Conservation (phyloP, 192 early-diverging fungal species). For the Ambispora gerdemannii region DNA sequence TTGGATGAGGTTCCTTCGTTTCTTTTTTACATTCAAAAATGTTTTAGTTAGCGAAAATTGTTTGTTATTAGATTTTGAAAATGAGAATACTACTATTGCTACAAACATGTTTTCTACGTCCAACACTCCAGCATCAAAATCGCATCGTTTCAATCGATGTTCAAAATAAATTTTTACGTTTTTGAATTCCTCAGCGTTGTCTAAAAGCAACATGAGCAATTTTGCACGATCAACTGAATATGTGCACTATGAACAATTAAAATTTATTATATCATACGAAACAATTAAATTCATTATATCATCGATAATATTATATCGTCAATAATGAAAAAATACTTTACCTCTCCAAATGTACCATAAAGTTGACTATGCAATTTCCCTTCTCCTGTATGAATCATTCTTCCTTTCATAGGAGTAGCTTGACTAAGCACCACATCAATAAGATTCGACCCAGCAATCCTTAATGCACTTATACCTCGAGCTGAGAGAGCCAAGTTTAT, state of each 20-base stretch:
- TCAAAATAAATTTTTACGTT: slow-evolving; percentile 78
- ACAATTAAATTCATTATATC: slow-evolving; percentile 1
- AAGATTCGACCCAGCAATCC: slow-evolving; percentile 62
- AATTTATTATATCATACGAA: slow-evolving; percentile 7
- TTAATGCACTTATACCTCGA: slow-evolving; percentile 81
- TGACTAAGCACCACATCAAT: slow-evolving; percentile 63
- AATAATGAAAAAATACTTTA: slow-evolving; percentile 31
- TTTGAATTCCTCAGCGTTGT: slow-evolving; percentile 59
- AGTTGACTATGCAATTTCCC: slow-evolving; percentile 72
- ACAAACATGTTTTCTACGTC: slow-evolving; percentile 47
- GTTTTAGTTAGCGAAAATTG: too few relatives aligned
- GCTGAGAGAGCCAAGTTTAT: slow-evolving; percentile 93
- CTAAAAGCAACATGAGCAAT: slow-evolving; percentile 79
- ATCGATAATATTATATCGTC: background rate
- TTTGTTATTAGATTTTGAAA: background rate
- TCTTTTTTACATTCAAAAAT: slow-evolving; percentile 36
- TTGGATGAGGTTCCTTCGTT: slow-evolving; percentile 40
- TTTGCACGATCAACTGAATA: slow-evolving; percentile 88
- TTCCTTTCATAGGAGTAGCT: slow-evolving; percentile 86
- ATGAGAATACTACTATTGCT: slow-evolving; percentile 20
- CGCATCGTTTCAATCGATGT: slow-evolving; percentile 60
- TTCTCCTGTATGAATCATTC: slow-evolving; percentile 80
- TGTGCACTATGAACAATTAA: slow-evolving; percentile 60
- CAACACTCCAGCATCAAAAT: slow-evolving; percentile 68
- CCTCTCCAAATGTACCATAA: slow-evolving; percentile 86